phyloP scores from a whole-genome alignment of 495 filamentous ascomycete species.

The Chlorociboria aeruginascens region DNA sequence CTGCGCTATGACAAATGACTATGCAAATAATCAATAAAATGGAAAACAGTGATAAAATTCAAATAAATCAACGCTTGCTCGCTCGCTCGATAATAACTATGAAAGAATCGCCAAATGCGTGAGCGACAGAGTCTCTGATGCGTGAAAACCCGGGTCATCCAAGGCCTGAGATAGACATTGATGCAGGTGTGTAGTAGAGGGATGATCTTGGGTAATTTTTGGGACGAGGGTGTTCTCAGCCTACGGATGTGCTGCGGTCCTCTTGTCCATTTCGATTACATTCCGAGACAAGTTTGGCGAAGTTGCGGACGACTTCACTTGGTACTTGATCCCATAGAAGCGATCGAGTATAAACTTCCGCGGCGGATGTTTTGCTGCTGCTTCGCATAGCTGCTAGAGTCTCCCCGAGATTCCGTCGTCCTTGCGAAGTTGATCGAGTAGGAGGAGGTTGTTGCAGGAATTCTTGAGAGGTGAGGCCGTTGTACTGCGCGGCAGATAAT shows the following conservation, averaged over 20 bases:
- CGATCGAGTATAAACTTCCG: slow-evolving; percentile 84
- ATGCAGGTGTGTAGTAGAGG: slow-evolving; percentile 16
- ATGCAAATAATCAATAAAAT: too few relatives aligned
- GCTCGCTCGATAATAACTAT: slow-evolving; percentile 28
- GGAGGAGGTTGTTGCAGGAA: slow-evolving; percentile 41
- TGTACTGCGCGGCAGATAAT: slow-evolving; percentile 79
- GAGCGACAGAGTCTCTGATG: slow-evolving; percentile 20
- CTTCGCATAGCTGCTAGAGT: slow-evolving; percentile 69
- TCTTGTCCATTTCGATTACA: slow-evolving; percentile 20
- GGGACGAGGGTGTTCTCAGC: slow-evolving; percentile 3
- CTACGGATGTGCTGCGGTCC: slow-evolving; percentile 6
- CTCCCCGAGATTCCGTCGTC: slow-evolving; percentile 67
- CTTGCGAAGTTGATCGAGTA: slow-evolving; percentile 35
- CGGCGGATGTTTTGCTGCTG: slow-evolving; percentile 50
- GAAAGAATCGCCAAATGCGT: slow-evolving; percentile 24
- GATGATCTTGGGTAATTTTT: background rate
- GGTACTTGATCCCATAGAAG: slow-evolving; percentile 93
- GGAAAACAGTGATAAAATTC: too few relatives aligned
- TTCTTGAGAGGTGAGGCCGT: slow-evolving; percentile 63
- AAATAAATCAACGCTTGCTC: slow-evolving; percentile 21
- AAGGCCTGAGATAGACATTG: slow-evolving; percentile 16
- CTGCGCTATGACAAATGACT: too few relatives aligned
- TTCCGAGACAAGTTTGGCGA: slow-evolving; percentile 75
- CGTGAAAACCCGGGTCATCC: slow-evolving; percentile 17
- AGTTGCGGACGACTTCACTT: slow-evolving; percentile 81